phyloP scores from a whole-genome alignment of 495 filamentous ascomycete species.

The Annulohypoxylon stygium region DNA sequence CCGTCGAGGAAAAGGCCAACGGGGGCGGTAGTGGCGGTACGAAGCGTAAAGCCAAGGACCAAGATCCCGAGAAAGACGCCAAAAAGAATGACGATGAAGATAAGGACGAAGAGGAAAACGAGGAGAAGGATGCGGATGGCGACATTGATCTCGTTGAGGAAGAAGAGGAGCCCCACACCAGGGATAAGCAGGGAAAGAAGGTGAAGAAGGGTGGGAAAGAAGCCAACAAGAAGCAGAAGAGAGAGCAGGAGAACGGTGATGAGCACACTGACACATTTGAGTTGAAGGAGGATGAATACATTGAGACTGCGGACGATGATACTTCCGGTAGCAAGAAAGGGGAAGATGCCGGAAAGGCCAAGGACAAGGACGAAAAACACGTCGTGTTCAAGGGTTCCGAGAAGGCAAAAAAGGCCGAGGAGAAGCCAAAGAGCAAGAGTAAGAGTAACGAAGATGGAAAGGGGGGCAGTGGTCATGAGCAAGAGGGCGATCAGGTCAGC shows the following conservation, averaged over 20 bases:
- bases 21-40: constrained; percentile 43
- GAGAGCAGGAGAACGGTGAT: constrained; percentile 1
- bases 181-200: constrained; percentile 10
- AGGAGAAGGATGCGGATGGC: not conserved
- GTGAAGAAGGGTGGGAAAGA: constrained; percentile 21
- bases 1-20: constrained; percentile 55
- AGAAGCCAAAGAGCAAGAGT: not conserved
- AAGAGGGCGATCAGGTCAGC: not conserved
- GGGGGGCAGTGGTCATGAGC: not conserved
- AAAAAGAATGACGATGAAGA: constrained; percentile 28
- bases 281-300: not conserved
- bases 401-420: not conserved
- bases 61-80: constrained; percentile 38
- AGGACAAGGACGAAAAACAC: not conserved
- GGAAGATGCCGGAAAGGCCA: not conserved
- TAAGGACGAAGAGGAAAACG: constrained; percentile 43
- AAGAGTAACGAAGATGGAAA: not conserved
- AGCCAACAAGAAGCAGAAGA: constrained; percentile 16
- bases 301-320: not conserved
- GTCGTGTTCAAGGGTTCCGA: not conserved
- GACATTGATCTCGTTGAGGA: not conserved
- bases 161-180: not conserved
- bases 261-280: not conserved
- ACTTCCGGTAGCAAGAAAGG: not conserved
- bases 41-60: constrained; percentile 44